phyloP scores from a whole-genome alignment of 768 basidiomycete species.

The Fistulinella prunicolor region DNA sequence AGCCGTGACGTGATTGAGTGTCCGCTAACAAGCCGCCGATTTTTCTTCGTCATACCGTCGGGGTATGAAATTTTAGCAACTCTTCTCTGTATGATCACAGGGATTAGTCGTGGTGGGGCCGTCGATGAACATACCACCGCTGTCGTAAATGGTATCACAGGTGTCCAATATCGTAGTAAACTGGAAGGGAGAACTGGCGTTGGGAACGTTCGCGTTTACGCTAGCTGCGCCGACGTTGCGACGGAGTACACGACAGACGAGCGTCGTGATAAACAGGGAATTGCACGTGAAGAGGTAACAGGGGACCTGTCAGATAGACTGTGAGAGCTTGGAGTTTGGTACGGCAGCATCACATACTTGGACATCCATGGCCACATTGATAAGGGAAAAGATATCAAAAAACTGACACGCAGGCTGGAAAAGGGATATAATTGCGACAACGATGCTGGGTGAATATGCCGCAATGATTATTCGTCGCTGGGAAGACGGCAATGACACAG shows the following conservation, averaged over 20 bases:
- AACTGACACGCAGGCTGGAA: constrained; percentile 12
- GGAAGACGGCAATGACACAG: constrained; percentile 1
- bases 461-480: constrained; percentile 7
- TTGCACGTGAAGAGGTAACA: constrained; percentile 15
- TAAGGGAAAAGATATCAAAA: neutral
- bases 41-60: neutral
- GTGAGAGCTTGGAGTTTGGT: neutral
- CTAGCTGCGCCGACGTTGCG: neutral
- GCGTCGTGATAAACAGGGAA: constrained; percentile 7
- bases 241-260: constrained; percentile 8
- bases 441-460: constrained; percentile 7
- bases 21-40: neutral
- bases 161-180: constrained; percentile 13
- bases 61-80: neutral
- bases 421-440: constrained; percentile 3
- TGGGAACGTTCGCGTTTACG: neutral
- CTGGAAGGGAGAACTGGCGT: neutral
- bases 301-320: constrained; percentile 10
- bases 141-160: neutral
- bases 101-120: neutral
- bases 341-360: constrained; percentile 7
- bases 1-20: neutral
- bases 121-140: neutral
- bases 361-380: constrained; percentile 9
- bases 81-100: neutral